Evolutionary conservation across 1,284 basidiomycete genomes (phyloP).

Genomic region (Neolentinus lepideus): DNA sequence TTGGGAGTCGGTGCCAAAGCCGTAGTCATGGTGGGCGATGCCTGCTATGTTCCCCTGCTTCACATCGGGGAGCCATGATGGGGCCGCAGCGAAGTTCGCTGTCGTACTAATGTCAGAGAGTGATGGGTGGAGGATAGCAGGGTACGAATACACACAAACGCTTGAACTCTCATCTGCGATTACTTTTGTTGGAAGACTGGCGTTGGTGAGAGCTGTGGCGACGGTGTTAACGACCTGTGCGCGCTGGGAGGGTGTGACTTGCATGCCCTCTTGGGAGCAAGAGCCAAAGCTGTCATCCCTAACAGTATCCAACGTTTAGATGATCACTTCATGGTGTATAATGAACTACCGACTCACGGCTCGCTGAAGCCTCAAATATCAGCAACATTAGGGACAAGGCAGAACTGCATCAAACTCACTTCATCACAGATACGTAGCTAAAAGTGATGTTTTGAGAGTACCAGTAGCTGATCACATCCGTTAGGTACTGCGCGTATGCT

Average conservation of each 20-base stretch:
- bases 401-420: conserved; percentile 10
- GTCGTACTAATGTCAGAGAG: conserved; percentile 2
- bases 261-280: conserved; percentile 25
- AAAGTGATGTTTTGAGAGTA: conserved; percentile 16
- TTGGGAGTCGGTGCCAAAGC: conserved; percentile 12
- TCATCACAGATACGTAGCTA: conserved; percentile 23
- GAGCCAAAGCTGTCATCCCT: conserved; percentile 4
- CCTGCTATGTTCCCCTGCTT: conserved; percentile 15
- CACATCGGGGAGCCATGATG: conserved; percentile 16
- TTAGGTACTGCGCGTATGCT: conserved; percentile 19
- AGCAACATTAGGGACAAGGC: background rate
- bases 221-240: conserved; percentile 18
- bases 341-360: background rate
- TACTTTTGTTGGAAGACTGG: conserved; percentile 13
- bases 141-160: background rate
- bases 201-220: conserved; percentile 13
- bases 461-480: conserved; percentile 20
- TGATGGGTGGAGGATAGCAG: background rate
- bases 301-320: background rate
- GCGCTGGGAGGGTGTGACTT: conserved; percentile 19
- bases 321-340: background rate
- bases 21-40: conserved; percentile 20
- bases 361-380: background rate
- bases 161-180: conserved; percentile 19
- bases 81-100: conserved; percentile 16